phyloP scores from a whole-genome alignment of 73 alveolate species.

The Diophrys sp. region DNA sequence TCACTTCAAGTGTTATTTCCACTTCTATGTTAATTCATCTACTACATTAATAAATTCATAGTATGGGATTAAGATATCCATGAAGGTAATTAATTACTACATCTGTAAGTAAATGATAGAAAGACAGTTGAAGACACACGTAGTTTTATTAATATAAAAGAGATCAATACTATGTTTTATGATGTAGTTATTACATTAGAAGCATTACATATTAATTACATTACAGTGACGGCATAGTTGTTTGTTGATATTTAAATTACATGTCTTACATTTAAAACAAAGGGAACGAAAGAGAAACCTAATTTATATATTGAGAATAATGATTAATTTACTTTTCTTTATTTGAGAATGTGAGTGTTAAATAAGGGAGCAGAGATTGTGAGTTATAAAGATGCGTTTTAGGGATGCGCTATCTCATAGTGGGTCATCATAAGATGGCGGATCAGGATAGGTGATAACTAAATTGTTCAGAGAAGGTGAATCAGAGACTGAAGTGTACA shows the following conservation, averaged over 20 bases:
- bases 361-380: not conserved
- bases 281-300: not conserved
- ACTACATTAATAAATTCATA: too few relatives aligned
- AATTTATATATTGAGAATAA: too few relatives aligned
- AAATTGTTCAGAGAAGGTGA: not conserved
- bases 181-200: not conserved
- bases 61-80: not conserved
- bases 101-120: not conserved
- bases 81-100: not conserved
- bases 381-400: not conserved
- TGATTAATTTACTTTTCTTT: not conserved
- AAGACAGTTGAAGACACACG: not conserved
- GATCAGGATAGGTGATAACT: too few relatives aligned
- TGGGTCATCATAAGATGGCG: too few relatives aligned
- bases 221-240: not conserved
- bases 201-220: not conserved
- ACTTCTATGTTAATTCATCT: too few relatives aligned
- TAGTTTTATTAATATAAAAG: too few relatives aligned
- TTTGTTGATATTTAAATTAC: not conserved
- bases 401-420: not conserved
- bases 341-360: not conserved
- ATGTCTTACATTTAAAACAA: not conserved
- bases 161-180: not conserved
- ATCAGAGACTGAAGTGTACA: not conserved
- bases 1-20: too few relatives aligned